Percentiles rank a stretch among this genome's conserved stretches.
Evolutionary conservation across 441 rosid species (phyloP).

Genomic region (Populus hybrid): DNA sequence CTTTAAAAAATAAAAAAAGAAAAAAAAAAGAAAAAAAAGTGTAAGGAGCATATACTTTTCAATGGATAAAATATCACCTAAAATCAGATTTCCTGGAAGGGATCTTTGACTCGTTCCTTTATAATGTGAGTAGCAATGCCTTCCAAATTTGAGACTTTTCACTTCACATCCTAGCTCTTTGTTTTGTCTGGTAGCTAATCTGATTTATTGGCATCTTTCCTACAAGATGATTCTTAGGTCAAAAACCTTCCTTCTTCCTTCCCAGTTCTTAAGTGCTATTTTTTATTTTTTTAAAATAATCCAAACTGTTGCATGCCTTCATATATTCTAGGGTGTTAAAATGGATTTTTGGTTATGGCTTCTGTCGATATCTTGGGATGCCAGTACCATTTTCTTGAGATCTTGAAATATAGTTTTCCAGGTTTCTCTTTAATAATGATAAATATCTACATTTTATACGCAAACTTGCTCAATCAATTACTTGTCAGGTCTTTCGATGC

Average conservation of each 20-base stretch:
- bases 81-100: neutral
- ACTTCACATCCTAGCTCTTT: neutral
- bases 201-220: neutral
- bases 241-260: neutral
- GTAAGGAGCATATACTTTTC: neutral
- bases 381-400: neutral
- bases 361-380: neutral
- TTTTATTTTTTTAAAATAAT: neutral
- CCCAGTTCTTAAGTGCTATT: neutral
- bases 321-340: neutral
- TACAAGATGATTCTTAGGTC: neutral
- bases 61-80: neutral
- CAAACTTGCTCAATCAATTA: slow-evolving; percentile 7
- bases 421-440: slow-evolving; percentile 3
- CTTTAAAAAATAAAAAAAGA: no score
- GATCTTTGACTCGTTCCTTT: neutral
- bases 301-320: neutral
- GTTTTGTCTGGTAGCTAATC: neutral
- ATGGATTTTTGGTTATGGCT: neutral
- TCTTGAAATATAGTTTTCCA: neutral
- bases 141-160: neutral
- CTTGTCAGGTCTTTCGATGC: slow-evolving; percentile 72
- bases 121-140: neutral
- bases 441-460: slow-evolving; percentile 4
- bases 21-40: no score